These are phyloP conservation scores for Rhynchospora breviuscula DNA, from an alignment of 176 grass and related monocot species.

Conservation along the genomic window DNA sequence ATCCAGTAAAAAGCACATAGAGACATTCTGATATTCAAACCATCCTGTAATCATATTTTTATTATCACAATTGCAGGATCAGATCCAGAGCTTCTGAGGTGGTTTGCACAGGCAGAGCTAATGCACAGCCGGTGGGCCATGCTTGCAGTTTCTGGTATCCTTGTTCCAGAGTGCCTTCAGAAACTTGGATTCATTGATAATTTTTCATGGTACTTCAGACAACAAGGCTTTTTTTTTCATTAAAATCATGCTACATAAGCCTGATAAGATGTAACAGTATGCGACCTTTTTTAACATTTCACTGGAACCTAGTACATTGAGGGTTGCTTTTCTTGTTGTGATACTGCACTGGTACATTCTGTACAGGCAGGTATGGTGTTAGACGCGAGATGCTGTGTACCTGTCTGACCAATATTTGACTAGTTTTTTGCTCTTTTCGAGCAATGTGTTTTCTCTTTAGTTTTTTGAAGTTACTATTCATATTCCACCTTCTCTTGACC, in stretches of 20 bases:
- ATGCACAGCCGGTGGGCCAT: conserved; percentile 93
- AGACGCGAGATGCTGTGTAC: background rate
- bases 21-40: background rate
- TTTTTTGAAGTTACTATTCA: background rate
- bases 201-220: conserved; percentile 45
- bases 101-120: conserved; percentile 81
- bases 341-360: background rate
- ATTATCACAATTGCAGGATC: conserved; percentile 38
- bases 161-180: conserved; percentile 51
- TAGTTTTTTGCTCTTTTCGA: background rate
- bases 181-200: conserved; percentile 61
- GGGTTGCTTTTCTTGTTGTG: background rate
- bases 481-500: background rate
- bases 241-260: background rate
- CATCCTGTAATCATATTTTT: background rate
- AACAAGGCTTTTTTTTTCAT: background rate
- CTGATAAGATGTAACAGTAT: background rate
- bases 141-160: conserved; percentile 63
- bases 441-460: background rate
- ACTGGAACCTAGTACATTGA: background rate
- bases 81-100: conserved; percentile 59
- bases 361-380: background rate
- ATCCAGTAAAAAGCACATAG: background rate
- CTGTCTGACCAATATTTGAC: background rate
- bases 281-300: background rate